Percentiles rank a stretch among this genome's conserved stretches.
Evolutionary conservation across 148 eudicot species (phyloP).

Genomic region (Beta vulgaris): DNA sequence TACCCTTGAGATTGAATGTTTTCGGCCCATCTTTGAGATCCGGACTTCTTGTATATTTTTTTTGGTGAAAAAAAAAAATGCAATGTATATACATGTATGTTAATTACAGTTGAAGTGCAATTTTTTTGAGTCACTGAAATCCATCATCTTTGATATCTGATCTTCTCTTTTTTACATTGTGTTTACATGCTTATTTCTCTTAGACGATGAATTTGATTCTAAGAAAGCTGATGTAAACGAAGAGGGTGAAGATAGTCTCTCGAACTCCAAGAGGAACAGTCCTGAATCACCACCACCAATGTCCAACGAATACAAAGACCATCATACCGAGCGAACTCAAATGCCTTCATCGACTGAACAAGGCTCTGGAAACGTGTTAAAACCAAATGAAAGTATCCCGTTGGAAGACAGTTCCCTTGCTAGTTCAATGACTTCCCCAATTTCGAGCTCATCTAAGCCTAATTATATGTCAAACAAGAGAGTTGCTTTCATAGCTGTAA

Average conservation of each 20-base stretch:
- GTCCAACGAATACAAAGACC: constrained; percentile 1
- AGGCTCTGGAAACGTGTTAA: constrained; percentile 16
- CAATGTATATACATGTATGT: neutral
- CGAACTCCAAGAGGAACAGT: constrained; percentile 15
- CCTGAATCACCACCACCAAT: constrained; percentile 13
- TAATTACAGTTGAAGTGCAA: neutral
- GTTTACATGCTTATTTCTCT: no score
- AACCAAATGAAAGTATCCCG: constrained; percentile 24
- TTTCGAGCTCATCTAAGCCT: constrained; percentile 20
- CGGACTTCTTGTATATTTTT: no score
- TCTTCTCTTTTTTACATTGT: neutral
- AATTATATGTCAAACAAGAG: constrained; percentile 29
- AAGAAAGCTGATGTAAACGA: constrained; percentile 20
- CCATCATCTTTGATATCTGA: neutral
- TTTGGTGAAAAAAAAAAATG: neutral
- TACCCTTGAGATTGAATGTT: no score
- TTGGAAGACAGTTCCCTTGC: constrained; percentile 1
- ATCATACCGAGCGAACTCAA: constrained; percentile 22
- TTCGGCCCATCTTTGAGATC: no score
- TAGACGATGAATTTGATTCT: constrained; percentile 39
- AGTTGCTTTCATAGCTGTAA: constrained; percentile 68
- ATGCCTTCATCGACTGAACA: constrained; percentile 16
- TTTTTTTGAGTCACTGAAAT: neutral
- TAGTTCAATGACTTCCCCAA: constrained; percentile 27
- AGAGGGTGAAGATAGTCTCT: constrained; percentile 22